These are phyloP conservation scores for Xylariaceae sp. DNA, from an alignment of 2,329 filamentous ascomycete genomes.

Conservation along the genomic window DNA sequence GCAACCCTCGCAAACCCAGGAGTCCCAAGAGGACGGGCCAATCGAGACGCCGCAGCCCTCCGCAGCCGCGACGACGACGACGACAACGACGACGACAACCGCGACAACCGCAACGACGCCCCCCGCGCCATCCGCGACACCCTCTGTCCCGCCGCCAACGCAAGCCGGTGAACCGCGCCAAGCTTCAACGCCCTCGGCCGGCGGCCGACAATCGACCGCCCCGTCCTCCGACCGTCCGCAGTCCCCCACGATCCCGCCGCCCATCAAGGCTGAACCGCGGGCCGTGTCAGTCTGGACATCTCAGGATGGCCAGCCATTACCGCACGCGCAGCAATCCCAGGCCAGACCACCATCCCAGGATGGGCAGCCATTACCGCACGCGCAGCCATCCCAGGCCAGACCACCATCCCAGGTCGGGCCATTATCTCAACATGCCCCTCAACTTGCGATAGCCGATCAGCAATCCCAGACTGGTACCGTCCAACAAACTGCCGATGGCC, in stretches of 20 bases:
- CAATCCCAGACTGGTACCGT: too few species aligned
- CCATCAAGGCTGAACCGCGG: too few species aligned
- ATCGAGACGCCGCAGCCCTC: background rate
- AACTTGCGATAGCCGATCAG: too few species aligned
- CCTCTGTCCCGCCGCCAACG: background rate
- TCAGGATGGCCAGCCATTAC: too few species aligned
- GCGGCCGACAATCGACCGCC: background rate
- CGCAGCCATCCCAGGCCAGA: too few species aligned
- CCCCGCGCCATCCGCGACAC: background rate
- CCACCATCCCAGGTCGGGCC: too few species aligned
- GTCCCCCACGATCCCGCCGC: background rate
- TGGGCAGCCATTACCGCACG: too few species aligned
- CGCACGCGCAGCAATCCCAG: too few species aligned
- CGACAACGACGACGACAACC: background rate
- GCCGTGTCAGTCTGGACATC: too few species aligned
- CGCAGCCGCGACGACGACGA: background rate
- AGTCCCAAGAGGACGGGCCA: background rate
- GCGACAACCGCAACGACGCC: background rate
- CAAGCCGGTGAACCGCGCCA: background rate
- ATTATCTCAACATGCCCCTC: too few species aligned
- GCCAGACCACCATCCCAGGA: too few species aligned
- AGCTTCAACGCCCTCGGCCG: background rate
- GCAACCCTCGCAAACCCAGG: background rate
- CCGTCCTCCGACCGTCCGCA: background rate
- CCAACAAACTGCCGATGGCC: too few species aligned